Evolutionary conservation across 2,329 filamentous ascomycete species (phyloP).

Genomic region (Phaeosphaeria sp.): DNA sequence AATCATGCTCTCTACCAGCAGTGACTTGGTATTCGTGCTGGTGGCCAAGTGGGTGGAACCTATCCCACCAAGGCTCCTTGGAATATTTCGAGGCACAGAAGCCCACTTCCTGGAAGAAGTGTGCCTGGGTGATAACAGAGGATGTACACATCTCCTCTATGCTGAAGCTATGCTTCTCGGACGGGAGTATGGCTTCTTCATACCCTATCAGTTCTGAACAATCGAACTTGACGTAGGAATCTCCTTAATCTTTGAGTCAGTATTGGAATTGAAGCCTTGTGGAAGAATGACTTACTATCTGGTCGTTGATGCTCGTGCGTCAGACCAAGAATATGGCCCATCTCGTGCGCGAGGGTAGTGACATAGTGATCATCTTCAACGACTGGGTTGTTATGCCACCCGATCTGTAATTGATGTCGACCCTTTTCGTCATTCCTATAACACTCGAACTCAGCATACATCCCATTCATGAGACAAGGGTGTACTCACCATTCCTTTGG

Average conservation of each 20-base stretch:
- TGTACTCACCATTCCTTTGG: neutral
- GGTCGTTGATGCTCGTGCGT: constrained; percentile 9
- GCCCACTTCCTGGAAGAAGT: no score
- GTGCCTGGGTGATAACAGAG: no score
- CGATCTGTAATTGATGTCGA: neutral
- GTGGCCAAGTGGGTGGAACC: neutral
- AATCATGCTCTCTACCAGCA: constrained; percentile 3
- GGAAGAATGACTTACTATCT: constrained; percentile 3
- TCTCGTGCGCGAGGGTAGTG: constrained; percentile 6
- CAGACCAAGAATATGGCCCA: constrained; percentile 10
- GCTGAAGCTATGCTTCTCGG: no score
- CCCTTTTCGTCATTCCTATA: neutral
- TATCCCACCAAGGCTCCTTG: neutral
- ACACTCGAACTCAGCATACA: neutral
- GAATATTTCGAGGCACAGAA: no score
- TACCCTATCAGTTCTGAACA: neutral
- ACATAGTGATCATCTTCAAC: neutral
- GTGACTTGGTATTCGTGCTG: neutral
- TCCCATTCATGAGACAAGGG: neutral
- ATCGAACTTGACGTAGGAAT: neutral
- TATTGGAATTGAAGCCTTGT: neutral
- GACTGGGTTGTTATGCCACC: neutral
- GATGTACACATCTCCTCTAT: no score
- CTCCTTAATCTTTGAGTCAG: neutral
- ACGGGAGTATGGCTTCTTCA: no score